Base-by-base conservation (phyloP, 73 alveolate species). In the Paramecium pentaurelia region DNA sequence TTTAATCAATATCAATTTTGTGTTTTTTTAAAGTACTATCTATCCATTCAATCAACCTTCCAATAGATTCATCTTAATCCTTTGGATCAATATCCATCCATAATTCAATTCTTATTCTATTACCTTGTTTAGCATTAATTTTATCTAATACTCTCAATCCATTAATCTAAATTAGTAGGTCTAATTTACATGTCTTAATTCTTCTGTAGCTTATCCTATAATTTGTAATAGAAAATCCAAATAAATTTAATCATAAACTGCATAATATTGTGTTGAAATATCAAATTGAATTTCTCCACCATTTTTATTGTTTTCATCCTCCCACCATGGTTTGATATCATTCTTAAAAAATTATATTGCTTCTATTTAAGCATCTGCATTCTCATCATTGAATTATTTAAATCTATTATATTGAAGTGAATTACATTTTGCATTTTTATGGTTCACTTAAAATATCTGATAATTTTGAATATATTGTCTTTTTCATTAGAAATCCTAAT, bases 41-140 rank as follows among this genome's bases (percentile, higher is more conserved):
- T 2, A 64, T 30, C 25, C 38, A 64, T 10, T 64, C 45, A 20
- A 25, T 64, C 27, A 9, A 27, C 20, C 4, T 34, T 28, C n/a
- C 6, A 30, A 64, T 64, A 25, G 34, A 59, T 22, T 59, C 77
- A 59, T 64, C 25, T 9, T 64, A 30, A 73, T 80, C 91, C 27
- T n/a, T 25, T 80, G 91, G 91, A 40, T 80, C 47, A 22, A 77
- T 40, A 77, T 77, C 89, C 20, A 77, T 18, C 89, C 89, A 80
- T 10, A 80, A 44, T 47, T 80, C 91, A 80, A 80, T 18, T 80
- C 91, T 80, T 11, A 80, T 80, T 42, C 54, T 37, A 80, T 18
- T 36, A 2, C 59, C 86, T 28, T 34, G 8, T 34, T 44, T 45
- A 18, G 37, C 30, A 44, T 40, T 77, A 7, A 80, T 47, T 80